These are phyloP conservation scores for Pleurotus platypus DNA, from an alignment of 768 basidiomycete species.

Conservation along the genomic window DNA sequence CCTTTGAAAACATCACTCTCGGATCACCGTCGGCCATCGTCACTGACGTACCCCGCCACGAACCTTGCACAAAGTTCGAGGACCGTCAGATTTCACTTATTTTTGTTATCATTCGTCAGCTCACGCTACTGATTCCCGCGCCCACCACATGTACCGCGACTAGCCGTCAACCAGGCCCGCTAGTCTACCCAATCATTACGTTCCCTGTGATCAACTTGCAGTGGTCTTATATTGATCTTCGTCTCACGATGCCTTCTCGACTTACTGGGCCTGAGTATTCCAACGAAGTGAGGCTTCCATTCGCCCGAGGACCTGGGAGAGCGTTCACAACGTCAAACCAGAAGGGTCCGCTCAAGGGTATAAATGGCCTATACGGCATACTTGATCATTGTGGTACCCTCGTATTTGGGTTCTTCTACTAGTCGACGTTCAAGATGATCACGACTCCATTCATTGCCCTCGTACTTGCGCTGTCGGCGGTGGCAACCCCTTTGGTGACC, in stretches of 20 bases:
- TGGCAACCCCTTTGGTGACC: background rate
- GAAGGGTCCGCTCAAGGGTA: background rate
- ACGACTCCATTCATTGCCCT: background rate
- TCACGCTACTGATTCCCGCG: background rate
- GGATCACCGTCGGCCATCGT: no score
- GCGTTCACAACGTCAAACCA: no score
- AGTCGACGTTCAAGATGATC: background rate
- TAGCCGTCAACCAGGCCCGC: background rate
- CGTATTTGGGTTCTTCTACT: background rate
- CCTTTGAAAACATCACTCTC: no score
- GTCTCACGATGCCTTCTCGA: slow-evolving; percentile 3
- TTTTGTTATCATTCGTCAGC: slow-evolving; percentile 6
- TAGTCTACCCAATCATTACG: background rate
- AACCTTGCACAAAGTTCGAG: background rate
- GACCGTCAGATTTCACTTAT: background rate
- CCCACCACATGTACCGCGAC: background rate
- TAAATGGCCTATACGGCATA: no score
- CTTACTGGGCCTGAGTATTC: background rate
- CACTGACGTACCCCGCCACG: no score
- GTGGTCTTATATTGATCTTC: background rate
- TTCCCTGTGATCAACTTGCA: background rate
- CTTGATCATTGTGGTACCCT: background rate
- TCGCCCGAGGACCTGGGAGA: slow-evolving; percentile 1
- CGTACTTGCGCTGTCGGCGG: background rate
- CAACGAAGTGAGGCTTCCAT: background rate